Evolutionary conservation across 441 rosid species (phyloP).

Genomic region (Populus hybrid): DNA sequence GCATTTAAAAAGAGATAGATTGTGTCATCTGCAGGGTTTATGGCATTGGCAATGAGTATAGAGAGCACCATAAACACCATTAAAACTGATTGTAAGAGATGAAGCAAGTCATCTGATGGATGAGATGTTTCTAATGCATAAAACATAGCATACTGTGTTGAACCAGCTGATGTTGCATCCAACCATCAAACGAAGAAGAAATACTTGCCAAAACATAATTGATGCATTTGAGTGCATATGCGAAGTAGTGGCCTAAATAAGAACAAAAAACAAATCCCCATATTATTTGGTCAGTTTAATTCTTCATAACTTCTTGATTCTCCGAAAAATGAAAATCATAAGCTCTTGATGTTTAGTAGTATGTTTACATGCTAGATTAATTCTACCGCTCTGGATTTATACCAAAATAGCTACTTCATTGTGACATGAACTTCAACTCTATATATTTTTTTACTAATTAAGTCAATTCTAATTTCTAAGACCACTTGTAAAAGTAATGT

Average conservation of each 20-base stretch:
- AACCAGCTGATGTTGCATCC: conserved; percentile 93
- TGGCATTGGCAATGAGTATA: conserved; percentile 62
- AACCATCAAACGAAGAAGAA: conserved; percentile 56
- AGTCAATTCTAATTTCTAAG: too few relatives aligned
- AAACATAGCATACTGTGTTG: conserved; percentile 74
- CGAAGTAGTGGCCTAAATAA: background rate
- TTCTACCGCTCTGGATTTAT: too few relatives aligned
- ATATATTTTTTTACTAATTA: too few relatives aligned
- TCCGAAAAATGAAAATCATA: too few relatives aligned
- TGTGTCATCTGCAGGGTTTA: conserved; percentile 37
- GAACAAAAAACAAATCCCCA: background rate
- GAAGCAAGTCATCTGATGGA: conserved; percentile 57
- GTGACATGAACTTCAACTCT: too few relatives aligned
- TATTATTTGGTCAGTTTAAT: too few relatives aligned
- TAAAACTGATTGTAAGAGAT: conserved; percentile 74
- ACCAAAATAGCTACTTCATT: too few relatives aligned
- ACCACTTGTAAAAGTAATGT: too few relatives aligned
- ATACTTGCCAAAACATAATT: conserved; percentile 40
- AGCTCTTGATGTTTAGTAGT: too few relatives aligned
- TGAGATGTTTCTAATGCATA: conserved; percentile 71
- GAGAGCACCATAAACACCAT: conserved; percentile 71
- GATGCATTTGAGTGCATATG: too few relatives aligned
- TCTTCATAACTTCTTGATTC: too few relatives aligned
- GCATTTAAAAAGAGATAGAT: conserved; percentile 68
- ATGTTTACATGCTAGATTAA: too few relatives aligned